Evolutionary conservation across 192 early-diverging fungal species (phyloP), one percentile per base, ranked within the genome.

Genomic region (Lobosporangium transversale): DNA sequence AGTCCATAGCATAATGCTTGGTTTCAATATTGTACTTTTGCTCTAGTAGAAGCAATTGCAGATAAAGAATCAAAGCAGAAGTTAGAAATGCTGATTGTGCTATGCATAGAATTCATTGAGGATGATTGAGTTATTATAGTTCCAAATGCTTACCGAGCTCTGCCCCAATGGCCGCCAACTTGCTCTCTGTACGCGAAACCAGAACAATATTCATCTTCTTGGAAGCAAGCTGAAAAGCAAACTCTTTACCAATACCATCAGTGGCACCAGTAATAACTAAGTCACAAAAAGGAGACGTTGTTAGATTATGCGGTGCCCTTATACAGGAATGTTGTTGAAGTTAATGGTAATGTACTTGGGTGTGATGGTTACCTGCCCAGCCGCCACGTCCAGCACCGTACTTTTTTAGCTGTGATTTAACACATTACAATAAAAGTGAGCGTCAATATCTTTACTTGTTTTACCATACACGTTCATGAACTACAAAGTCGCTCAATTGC

Each of bases 171-270:
- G 66, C 78, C 32, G 93, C 88, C 61, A 99, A 85, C 79, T 98
- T 99, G 31, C 84, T 83, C 60, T 79, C 71, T 42, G 90, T 94
- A 53, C 97, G 91, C 48, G 94, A 91, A 33, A 97, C 80, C 36
- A 99, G 78, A 31, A 96, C 66, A 29, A 97, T 47, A 67, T 97
- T 97, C 85, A 95, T 89, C 68, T 88, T 87, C 21, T 88, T 88
- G 53, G 88, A 82, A 32, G 94, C 94, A 32, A 99, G 83, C 80
- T 99, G 94, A 45, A 88, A 67, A n/a, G 95, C 95, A 61, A 96
- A 94, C 79, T 97, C 94, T 61, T 90, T 93, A 31, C 97, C 97
- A 79, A 99, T 94, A 53, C 96, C 97, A 78, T 97, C 97, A 17
- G 95, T 95, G 31, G 94, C 95, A 52, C 97, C 97, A 33, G 97